These are phyloP conservation scores for Colletotrichum plurivorum DNA, from an alignment of 2,329 filamentous ascomycete species.

Conservation along the genomic window DNA sequence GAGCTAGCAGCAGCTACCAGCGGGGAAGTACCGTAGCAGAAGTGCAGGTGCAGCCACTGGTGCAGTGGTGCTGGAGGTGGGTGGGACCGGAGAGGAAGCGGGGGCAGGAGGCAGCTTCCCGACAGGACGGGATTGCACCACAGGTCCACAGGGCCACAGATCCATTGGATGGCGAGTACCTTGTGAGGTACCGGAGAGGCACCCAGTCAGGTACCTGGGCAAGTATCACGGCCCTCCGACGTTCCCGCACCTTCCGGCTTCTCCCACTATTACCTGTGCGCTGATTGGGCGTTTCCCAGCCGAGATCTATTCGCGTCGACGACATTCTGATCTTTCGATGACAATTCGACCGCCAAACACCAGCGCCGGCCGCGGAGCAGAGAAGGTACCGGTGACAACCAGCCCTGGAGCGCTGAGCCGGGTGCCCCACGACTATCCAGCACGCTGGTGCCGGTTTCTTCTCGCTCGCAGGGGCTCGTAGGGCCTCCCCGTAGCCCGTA, in stretches of 20 bases:
- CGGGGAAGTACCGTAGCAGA: constrained; percentile 29
- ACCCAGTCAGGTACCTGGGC: not conserved
- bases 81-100: constrained; percentile 10
- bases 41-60: constrained; percentile 2
- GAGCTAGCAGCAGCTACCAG: constrained; percentile 20
- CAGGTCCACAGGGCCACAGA: not conserved
- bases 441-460: constrained; percentile 38
- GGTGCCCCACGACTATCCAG: constrained; percentile 15
- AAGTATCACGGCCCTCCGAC: constrained; percentile 3
- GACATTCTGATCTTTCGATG: constrained; percentile 21
- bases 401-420: not conserved
- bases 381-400: not conserved
- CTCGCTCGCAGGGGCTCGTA: constrained; percentile 27
- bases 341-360: too few species aligned
- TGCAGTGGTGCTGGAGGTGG: constrained; percentile 3
- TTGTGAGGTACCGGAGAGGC: too few species aligned
- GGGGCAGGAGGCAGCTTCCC: constrained; percentile 35
- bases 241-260: constrained; percentile 37
- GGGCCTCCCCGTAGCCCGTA: not conserved
- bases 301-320: constrained; percentile 28
- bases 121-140: constrained; percentile 35
- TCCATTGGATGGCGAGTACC: too few species aligned
- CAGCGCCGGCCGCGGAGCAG: too few species aligned
- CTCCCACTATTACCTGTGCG: constrained; percentile 16
- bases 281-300: constrained; percentile 21